These are phyloP conservation scores for Golubevia pallescens DNA, from an alignment of 1,284 basidiomycete species.

Conservation along the genomic window DNA sequence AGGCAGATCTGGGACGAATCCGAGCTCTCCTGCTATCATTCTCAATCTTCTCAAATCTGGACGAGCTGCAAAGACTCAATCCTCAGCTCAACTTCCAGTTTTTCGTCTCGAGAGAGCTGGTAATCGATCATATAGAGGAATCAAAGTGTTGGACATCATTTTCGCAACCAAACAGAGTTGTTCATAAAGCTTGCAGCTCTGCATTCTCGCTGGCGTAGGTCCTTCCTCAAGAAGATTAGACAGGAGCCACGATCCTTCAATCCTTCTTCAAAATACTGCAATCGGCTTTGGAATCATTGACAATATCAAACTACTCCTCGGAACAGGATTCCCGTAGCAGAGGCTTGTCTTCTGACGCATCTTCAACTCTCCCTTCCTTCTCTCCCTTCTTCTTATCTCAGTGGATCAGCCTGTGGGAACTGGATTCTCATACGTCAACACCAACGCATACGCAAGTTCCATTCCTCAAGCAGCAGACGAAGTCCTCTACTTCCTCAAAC, in stretches of 20 bases:
- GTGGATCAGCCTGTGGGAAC: slow-evolving; percentile 62
- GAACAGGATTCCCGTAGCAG: background rate
- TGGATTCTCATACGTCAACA: slow-evolving; percentile 56
- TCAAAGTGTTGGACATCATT: too few relatives aligned
- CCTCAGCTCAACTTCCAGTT: too few relatives aligned
- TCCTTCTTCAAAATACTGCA: background rate
- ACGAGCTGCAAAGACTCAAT: too few relatives aligned
- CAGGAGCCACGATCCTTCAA: background rate
- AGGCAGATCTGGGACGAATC: too few relatives aligned
- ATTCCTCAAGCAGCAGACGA: slow-evolving; percentile 52
- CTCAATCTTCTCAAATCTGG: too few relatives aligned
- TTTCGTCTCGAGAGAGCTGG: too few relatives aligned
- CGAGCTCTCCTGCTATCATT: too few relatives aligned
- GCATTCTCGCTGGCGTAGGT: too few relatives aligned
- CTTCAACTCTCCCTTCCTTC: background rate
- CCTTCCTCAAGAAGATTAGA: too few relatives aligned
- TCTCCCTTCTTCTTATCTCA: slow-evolving; percentile 4
- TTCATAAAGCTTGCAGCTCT: too few relatives aligned
- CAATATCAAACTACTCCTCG: background rate
- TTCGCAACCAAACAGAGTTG: too few relatives aligned
- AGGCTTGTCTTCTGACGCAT: background rate
- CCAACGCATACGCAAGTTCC: slow-evolving; percentile 45
- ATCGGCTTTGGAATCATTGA: background rate
- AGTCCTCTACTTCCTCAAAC: slow-evolving; percentile 42
- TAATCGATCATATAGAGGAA: too few relatives aligned